phyloP scores from a whole-genome alignment of 2,329 filamentous ascomycete genomes.

The Nemania diffusa region DNA sequence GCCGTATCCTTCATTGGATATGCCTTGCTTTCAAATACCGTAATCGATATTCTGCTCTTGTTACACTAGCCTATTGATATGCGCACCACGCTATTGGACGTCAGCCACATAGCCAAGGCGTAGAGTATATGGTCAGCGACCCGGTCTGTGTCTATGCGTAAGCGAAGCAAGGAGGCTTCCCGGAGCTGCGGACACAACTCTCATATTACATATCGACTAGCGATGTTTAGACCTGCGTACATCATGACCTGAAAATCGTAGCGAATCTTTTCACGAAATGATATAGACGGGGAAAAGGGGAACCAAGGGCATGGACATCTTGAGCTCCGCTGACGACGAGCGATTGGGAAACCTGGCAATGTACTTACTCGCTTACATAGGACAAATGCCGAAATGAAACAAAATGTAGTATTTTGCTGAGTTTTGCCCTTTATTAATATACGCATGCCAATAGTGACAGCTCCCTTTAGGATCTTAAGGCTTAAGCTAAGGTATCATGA shows the following conservation, averaged over 20 bases:
- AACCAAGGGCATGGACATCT: not conserved
- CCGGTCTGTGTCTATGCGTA: no score
- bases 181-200: no score
- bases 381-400: no score
- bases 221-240: no score
- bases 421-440: no score
- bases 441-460: no score
- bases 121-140: not conserved
- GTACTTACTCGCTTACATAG: not conserved
- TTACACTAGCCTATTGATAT: not conserved
- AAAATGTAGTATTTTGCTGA: no score
- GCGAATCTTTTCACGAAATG: not conserved
- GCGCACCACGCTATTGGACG: not conserved
- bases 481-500: constrained; percentile 19
- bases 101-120: not conserved
- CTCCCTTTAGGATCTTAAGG: no score
- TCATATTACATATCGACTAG: no score
- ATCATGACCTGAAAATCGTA: no score
- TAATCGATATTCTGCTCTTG: not conserved
- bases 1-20: not conserved
- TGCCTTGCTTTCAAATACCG: not conserved
- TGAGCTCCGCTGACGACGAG: not conserved
- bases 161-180: no score
- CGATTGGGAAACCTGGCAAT: not conserved
- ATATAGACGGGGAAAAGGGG: not conserved